Conservation (phyloP, 192 early-diverging fungal genomes). For the Piromyces finnis region DNA sequence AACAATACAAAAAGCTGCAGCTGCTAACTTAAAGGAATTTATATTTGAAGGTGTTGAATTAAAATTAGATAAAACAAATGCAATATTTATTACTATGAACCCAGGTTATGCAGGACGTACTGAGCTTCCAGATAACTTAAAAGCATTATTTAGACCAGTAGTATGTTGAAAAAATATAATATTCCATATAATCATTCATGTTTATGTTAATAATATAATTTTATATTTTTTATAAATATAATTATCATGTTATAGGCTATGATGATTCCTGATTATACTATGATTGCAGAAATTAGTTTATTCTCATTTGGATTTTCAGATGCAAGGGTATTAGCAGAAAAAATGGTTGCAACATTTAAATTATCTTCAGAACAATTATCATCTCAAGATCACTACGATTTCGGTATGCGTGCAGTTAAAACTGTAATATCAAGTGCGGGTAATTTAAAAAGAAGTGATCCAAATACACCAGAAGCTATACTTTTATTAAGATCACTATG, state of each 20-base stretch:
- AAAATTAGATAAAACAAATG: conserved; percentile 32
- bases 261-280: conserved; percentile 50
- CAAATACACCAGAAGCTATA: conserved; percentile 27
- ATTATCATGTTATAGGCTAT: conserved; percentile 25
- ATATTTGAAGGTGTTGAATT: conserved; percentile 40
- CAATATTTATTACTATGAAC: conserved; percentile 47
- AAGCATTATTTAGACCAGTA: conserved; percentile 35
- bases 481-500: conserved; percentile 35
- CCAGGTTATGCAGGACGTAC: conserved; percentile 44
- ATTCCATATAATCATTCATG: no score
- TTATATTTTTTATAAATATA: no score
- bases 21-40: conserved; percentile 24
- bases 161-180: no score
- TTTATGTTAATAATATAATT: no score
- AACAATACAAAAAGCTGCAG: conserved; percentile 35
- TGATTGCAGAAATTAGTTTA: conserved; percentile 42
- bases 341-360: conserved; percentile 45
- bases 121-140: conserved; percentile 38
- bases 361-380: conserved; percentile 35
- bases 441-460: conserved; percentile 35
- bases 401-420: conserved; percentile 42
- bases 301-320: conserved; percentile 42
- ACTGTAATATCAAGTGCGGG: conserved; percentile 41
- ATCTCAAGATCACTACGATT: conserved; percentile 47
- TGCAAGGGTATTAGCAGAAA: conserved; percentile 36